These are phyloP conservation scores for Dalbergia oliveri DNA, from an alignment of 306 rosid species.

Conservation along the genomic window DNA sequence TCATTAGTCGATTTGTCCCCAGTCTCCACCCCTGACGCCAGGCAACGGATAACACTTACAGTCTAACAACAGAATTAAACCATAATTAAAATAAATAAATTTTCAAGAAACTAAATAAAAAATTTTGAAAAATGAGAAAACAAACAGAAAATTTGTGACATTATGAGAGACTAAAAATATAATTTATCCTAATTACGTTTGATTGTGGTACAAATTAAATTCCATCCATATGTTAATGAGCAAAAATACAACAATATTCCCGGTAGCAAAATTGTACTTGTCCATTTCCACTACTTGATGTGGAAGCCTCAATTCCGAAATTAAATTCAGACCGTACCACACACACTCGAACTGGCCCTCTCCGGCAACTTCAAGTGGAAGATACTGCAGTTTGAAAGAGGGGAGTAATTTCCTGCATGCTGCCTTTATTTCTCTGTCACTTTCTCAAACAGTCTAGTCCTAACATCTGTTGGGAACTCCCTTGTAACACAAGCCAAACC, in stretches of 20 bases:
- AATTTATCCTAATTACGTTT: too few species aligned
- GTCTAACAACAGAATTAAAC: too few species aligned
- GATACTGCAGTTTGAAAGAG: constrained; percentile 39
- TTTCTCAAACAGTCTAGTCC: constrained; percentile 13
- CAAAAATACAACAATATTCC: not conserved
- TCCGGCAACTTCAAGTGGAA: constrained; percentile 42
- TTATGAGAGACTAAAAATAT: too few species aligned
- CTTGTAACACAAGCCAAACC: constrained; percentile 44
- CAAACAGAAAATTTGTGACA: too few species aligned
- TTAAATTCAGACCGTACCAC: constrained; percentile 39
- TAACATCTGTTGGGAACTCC: constrained; percentile 12
- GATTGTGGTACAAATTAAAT: too few species aligned
- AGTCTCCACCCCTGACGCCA: too few species aligned
- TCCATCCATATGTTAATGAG: not conserved
- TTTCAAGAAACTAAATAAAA: too few species aligned
- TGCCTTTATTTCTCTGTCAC: constrained; percentile 37
- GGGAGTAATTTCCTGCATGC: constrained; percentile 42
- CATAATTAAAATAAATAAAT: too few species aligned
- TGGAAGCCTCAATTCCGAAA: constrained; percentile 36
- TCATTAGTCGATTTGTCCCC: too few species aligned
- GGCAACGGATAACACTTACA: too few species aligned
- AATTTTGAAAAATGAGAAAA: too few species aligned
- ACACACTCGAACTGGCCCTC: constrained; percentile 1
- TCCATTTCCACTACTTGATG: constrained; percentile 46
- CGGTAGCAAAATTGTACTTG: constrained; percentile 36